These are phyloP conservation scores for Malassezia cuniculi DNA, from an alignment of 1,284 basidiomycete species.

Conservation along the genomic window DNA sequence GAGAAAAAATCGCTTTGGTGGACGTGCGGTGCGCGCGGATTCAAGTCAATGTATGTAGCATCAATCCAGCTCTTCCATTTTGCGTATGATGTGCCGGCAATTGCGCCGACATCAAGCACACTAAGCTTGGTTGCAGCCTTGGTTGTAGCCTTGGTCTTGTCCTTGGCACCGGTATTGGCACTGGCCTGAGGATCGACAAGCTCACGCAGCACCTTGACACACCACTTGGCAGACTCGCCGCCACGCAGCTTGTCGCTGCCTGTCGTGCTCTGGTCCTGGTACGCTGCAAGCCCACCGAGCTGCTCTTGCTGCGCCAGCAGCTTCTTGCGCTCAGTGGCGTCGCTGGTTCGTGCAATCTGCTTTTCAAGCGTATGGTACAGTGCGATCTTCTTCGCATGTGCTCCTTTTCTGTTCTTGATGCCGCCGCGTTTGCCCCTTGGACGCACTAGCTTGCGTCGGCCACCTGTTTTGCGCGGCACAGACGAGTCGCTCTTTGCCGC, in stretches of 20 bases:
- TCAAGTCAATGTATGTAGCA: constrained; percentile 46
- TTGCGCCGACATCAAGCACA: constrained; percentile 48
- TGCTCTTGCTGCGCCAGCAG: constrained; percentile 22
- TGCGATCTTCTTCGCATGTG: constrained; percentile 31
- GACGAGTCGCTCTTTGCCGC: too few species aligned
- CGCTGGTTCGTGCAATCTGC: constrained; percentile 31
- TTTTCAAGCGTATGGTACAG: constrained; percentile 37
- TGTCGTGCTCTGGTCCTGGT: constrained; percentile 33
- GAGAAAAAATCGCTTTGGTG: constrained; percentile 46
- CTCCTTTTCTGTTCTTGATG: constrained; percentile 27
- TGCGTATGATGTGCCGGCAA: constrained; percentile 43
- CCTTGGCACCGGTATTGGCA: not conserved
- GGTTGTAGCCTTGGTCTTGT: not conserved
- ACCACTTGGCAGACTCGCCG: constrained; percentile 35
- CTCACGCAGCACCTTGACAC: constrained; percentile 23
- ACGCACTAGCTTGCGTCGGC: constrained; percentile 21
- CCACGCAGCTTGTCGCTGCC: constrained; percentile 15
- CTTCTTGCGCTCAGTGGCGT: constrained; percentile 15
- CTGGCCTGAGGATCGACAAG: constrained; percentile 1
- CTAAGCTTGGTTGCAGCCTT: constrained; percentile 9
- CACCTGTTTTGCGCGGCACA: not conserved
- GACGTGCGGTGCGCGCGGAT: constrained; percentile 44
- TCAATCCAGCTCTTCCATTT: constrained; percentile 42
- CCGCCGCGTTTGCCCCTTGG: constrained; percentile 39
- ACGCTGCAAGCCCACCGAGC: constrained; percentile 32